phyloP scores from a whole-genome alignment of 495 filamentous ascomycete genomes.

The Aspergillus olivimuriae region DNA sequence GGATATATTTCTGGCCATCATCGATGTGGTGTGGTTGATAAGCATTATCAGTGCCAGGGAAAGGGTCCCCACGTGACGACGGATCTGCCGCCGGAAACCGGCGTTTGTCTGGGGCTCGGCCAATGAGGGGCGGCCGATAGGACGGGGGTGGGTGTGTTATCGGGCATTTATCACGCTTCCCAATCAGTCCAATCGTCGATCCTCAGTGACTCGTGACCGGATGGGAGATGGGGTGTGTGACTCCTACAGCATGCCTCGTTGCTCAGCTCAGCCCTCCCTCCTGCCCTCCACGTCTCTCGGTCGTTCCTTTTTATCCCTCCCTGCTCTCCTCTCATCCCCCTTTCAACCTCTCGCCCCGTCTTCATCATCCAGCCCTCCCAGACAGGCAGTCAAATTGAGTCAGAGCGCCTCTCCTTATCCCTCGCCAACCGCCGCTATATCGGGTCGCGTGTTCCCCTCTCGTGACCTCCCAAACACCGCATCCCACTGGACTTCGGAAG shows the following conservation, averaged over 20 bases:
- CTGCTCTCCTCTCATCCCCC: background rate
- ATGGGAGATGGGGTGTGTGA: background rate
- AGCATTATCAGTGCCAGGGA: no score
- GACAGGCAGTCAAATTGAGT: no score
- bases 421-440: no score
- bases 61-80: no score
- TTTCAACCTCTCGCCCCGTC: background rate
- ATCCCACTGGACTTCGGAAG: no score
- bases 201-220: background rate
- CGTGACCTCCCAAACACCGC: no score
- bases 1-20: no score
- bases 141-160: no score
- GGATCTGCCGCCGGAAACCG: background rate
- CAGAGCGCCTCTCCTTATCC: no score
- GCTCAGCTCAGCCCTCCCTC: background rate
- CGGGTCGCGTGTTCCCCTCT: no score
- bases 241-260: background rate
- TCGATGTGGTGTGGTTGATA: no score
- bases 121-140: background rate
- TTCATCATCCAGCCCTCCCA: constrained; percentile 3
- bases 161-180: no score
- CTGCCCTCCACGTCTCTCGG: background rate
- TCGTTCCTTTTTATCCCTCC: background rate
- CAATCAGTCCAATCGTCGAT: background rate
- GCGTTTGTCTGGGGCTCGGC: background rate